Evolutionary conservation across 805 yeast species (phyloP).

Genomic region (Wickerhamiella galacta): DNA sequence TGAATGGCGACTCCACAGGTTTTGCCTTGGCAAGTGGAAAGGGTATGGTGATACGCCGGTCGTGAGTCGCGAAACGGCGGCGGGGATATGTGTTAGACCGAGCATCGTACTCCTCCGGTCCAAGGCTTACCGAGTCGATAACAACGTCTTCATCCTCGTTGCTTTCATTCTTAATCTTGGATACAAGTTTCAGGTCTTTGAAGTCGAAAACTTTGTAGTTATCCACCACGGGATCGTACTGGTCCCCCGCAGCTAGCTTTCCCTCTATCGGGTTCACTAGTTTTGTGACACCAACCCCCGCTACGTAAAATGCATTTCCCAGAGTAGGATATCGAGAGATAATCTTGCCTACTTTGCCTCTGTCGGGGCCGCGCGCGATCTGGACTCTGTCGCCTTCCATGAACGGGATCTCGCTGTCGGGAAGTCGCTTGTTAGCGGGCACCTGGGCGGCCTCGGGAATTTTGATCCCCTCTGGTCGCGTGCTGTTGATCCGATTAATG

Average conservation of each 20-base stretch:
- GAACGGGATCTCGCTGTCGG: conserved; percentile 15
- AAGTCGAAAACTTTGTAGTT: conserved; percentile 48
- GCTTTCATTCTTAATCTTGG: conserved; percentile 48
- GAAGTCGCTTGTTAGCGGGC: conserved; percentile 10
- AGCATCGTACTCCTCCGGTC: conserved; percentile 57
- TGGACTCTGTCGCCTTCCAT: conserved; percentile 17
- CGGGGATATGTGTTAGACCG: conserved; percentile 61
- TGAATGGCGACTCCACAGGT: conserved; percentile 38
- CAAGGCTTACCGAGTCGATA: conserved; percentile 52
- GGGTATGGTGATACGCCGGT: conserved; percentile 57
- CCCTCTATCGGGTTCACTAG: conserved; percentile 52
- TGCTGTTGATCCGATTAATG: conserved; percentile 8
- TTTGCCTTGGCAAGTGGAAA: conserved; percentile 59
- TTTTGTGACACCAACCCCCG: conserved; percentile 50
- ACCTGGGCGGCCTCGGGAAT: conserved; percentile 11
- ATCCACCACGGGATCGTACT: conserved; percentile 51
- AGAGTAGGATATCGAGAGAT: conserved; percentile 36
- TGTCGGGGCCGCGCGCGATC: conserved; percentile 35
- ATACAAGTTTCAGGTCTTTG: conserved; percentile 54
- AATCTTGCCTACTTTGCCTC: conserved; percentile 61
- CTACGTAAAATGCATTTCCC: conserved; percentile 46
- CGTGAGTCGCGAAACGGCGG: conserved; percentile 55
- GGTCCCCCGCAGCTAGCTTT: conserved; percentile 30
- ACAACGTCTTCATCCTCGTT: conserved; percentile 57
- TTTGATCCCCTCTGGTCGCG: conserved; percentile 12